Percentiles rank a stretch among this genome's conserved stretches.
Conservation (phyloP, 441 rosid species). For the Capsella rubella region DNA sequence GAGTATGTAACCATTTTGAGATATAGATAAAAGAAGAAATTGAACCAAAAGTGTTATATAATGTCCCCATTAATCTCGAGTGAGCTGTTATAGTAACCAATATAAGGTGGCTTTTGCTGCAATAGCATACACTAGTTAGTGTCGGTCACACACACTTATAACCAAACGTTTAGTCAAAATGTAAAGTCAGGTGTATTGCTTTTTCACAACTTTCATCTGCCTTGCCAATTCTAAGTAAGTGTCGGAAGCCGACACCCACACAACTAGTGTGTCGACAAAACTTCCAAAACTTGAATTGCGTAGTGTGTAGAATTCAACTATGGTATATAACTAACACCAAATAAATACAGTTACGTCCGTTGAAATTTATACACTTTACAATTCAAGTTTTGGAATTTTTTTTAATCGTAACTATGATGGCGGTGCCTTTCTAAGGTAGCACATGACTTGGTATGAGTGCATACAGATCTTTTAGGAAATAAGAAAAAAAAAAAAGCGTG, state of each 20-base stretch:
- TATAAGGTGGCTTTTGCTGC: no score
- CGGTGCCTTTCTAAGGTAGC: background rate
- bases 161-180: background rate
- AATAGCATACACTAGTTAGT: background rate
- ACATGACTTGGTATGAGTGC: background rate
- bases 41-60: background rate
- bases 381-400: background rate
- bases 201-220: no score
- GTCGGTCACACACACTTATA: no score
- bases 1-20: constrained; percentile 1
- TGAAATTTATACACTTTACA: background rate
- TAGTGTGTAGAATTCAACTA: no score
- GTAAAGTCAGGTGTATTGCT: no score
- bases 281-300: no score
- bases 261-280: no score
- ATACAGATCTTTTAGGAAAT: background rate
- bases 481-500: background rate
- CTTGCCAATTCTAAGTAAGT: no score
- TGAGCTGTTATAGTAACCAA: background rate
- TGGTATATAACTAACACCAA: no score
- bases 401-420: background rate
- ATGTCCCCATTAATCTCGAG: background rate
- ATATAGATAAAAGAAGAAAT: background rate
- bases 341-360: background rate
- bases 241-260: no score